These are phyloP conservation scores for Aspergillus caelatus DNA, from an alignment of 2,329 filamentous ascomycete species.

Conservation along the genomic window DNA sequence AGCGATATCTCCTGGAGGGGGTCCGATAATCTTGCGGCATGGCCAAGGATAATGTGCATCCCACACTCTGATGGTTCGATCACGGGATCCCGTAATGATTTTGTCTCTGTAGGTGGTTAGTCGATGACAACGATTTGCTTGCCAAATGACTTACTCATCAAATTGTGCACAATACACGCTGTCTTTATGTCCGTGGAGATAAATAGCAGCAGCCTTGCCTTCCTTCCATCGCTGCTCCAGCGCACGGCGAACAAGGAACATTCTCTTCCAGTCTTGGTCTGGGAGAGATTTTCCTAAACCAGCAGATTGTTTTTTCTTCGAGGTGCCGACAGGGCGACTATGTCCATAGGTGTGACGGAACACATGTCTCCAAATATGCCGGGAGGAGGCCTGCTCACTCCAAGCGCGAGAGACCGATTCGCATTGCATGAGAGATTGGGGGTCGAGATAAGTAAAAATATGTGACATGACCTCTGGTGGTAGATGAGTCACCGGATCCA, in stretches of 20 bases:
- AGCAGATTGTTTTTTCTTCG: slow-evolving; percentile 52
- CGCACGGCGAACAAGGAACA: slow-evolving; percentile 76
- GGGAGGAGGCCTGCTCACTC: slow-evolving; percentile 58
- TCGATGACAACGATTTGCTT: not conserved
- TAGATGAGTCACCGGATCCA: slow-evolving; percentile 58
- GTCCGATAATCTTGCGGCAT: slow-evolving; percentile 83
- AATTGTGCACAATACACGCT: slow-evolving; percentile 98
- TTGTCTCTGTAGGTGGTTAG: slow-evolving; percentile 64
- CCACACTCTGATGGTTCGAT: slow-evolving; percentile 95
- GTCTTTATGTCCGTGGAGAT: slow-evolving; percentile 90
- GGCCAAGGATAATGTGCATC: slow-evolving; percentile 80
- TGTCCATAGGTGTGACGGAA: slow-evolving; percentile 60
- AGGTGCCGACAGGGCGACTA: slow-evolving; percentile 38
- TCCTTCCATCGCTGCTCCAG: slow-evolving; percentile 79
- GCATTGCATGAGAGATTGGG: slow-evolving; percentile 56
- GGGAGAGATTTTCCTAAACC: slow-evolving; percentile 59
- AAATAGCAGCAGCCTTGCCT: slow-evolving; percentile 77
- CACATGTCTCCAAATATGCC: slow-evolving; percentile 64
- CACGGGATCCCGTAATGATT: slow-evolving; percentile 93
- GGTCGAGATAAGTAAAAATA: slow-evolving; percentile 63
- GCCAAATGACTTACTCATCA: slow-evolving; percentile 72
- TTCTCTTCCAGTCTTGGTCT: slow-evolving; percentile 79
- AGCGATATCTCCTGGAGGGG: slow-evolving; percentile 60
- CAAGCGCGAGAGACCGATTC: slow-evolving; percentile 62
- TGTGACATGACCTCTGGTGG: slow-evolving; percentile 63